Base-by-base conservation (phyloP, 805 yeast species). In the Metschnikowia dekortorum region DNA sequence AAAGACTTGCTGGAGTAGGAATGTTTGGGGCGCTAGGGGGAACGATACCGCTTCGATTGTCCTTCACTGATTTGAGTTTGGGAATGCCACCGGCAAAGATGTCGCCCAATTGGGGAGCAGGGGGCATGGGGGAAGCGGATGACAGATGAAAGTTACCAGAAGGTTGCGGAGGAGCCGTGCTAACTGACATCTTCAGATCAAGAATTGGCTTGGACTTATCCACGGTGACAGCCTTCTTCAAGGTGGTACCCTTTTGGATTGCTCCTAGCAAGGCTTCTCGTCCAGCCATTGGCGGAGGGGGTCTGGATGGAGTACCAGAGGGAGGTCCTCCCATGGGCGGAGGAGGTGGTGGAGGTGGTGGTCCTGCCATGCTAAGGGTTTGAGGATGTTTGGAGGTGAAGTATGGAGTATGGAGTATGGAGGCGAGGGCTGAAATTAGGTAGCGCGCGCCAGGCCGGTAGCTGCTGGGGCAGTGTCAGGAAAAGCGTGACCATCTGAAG, bases 81-180 rank as follows among this genome's bases (percentile, higher is more conserved):
- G 95, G 94, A 66, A 88, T 75, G 1, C 95, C 95, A 6, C 85
- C 88, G 3, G 94, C 89, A 67, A 85, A 83, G 13, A 85, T 74
- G 46, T 83, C 85, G 14, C 87, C 89, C 56, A 84, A 67, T 60
- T 73, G 81, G 2, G 84, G 84, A 9, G 64, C 67, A 13, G 49
- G 36, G 32, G 64, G 56, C 46, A 55, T 50, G 26, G 36, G 28
- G 13, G 75, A 69, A 8, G 67, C 59, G 10, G 68, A 56, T 2
- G 49, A 29, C 49, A 30, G 41, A 8, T 41, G 18, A 35, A n/a
- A 30, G 11, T 34, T 48, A 29, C 40, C 39, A 1, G 50, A 30
- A 18, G 33, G 16, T 13, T 30, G 47, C 8, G 61, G 53, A 11
- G 72, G 56, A 2, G 68, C 55, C 3, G 54, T 39, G 13, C 38